Evolutionary conservation across 2,329 filamentous ascomycete species (phyloP), one percentile per base, ranked within the genome.

Genomic region (Rutstroemia sp.): DNA sequence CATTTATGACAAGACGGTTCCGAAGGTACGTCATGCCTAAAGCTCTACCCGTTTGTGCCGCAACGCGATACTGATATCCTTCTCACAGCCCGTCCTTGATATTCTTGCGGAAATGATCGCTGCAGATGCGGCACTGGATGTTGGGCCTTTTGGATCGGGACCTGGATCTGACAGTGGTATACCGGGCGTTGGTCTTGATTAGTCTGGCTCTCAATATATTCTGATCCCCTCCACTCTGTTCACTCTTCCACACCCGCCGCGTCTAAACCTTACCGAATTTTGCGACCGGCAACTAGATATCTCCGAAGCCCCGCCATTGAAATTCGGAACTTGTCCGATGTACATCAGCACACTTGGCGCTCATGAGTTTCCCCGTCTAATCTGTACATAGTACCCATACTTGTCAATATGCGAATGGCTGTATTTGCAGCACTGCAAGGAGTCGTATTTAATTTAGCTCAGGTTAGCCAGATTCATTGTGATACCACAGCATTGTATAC

Each of bases 71-170:
- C 19, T 19, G 1, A 23, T 41, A 37, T 47, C 14, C 60, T 61
- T 64, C 21, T 59, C 61, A 8, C 63, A 94, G 88, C 85, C 92
- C 61, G 89, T 97, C 67, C 85, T 99, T 66, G 92, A 99, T 73
- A 86, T 97, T 67, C 85, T 99, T 61, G 94, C 94, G 64, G 90
- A 96, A 77, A 96, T 99, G 90, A 96, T 99, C 69, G 92, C 92
- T 62, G 84, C 92, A 73, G 94, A 97, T 75, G 82, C 87, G 61
- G 83, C 77, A 62, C 76, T 90, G 64, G 81, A 86, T 64, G 78
- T 89, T 61, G 81, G 77, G 41, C 60, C 66, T 46, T 69, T 70
- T 61, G 58, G 58, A 41, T 58, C 56, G 49, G 64, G 63, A 16
- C 59, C 64, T 25, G 65, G 62, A 21, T 65, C 65, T 41, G 68